Evolutionary conservation across 2,329 filamentous ascomycete species (phyloP).

Genomic region (Leptographium lundbergii): DNA sequence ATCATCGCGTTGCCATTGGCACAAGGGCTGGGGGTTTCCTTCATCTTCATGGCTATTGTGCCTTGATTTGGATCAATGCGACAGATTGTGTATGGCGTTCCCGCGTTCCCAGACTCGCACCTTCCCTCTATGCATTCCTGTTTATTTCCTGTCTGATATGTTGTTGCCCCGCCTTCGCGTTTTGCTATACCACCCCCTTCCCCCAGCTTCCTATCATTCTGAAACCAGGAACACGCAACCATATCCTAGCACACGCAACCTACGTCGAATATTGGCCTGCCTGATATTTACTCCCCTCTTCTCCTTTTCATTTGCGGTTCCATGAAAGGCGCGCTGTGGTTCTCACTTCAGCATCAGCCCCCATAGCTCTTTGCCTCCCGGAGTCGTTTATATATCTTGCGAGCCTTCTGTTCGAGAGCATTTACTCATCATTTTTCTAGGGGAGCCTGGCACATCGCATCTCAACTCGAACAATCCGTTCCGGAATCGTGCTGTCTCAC

Average conservation of each 20-base stretch:
- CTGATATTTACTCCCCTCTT: neutral
- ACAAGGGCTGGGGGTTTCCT: neutral
- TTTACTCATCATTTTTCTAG: neutral
- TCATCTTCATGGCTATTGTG: neutral
- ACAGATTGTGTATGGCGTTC: neutral
- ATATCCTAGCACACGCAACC: neutral
- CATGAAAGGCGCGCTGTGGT: neutral
- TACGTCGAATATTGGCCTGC: neutral
- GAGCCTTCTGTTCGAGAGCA: neutral
- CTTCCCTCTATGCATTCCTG: neutral
- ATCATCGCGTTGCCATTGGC: neutral
- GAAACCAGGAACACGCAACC: neutral
- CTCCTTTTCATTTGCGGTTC: neutral
- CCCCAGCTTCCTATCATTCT: neutral
- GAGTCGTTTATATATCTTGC: neutral
- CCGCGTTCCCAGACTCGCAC: neutral
- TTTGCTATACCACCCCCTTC: neutral
- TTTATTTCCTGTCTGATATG: neutral
- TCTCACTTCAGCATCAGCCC: neutral
- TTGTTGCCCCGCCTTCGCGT: neutral
- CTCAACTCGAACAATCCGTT: constrained; percentile 75
- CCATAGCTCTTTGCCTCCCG: neutral
- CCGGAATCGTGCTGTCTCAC: constrained; percentile 59
- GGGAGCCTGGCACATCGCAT: constrained; percentile 38
- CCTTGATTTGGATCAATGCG: neutral